phyloP scores from a whole-genome alignment of 768 basidiomycete genomes.

The Tubosaeta brunneosetosa region DNA sequence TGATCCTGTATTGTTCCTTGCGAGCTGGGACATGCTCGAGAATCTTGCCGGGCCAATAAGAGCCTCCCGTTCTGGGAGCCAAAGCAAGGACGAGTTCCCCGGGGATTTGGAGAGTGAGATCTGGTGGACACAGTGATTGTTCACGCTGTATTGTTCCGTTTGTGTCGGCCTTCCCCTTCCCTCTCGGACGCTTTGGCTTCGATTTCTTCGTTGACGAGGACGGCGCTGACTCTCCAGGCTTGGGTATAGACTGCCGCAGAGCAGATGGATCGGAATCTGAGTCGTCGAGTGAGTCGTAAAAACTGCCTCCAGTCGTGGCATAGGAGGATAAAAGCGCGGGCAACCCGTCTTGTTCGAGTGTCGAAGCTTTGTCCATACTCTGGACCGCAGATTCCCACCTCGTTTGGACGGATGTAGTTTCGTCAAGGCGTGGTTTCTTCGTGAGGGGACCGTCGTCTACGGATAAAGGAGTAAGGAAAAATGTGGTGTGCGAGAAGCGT shows the following conservation, averaged over 20 bases:
- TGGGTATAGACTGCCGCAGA: constrained; percentile 2
- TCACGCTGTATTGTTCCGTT: constrained; percentile 1
- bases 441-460: constrained; percentile 33
- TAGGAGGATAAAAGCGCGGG: constrained; percentile 38
- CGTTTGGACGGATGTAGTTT: constrained; percentile 23
- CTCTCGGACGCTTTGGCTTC: constrained; percentile 15
- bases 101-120: constrained; percentile 52
- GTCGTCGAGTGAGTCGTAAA: constrained; percentile 26
- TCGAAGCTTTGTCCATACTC: constrained; percentile 39
- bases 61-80: constrained; percentile 24
- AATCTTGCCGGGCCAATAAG: constrained; percentile 68
- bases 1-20: constrained; percentile 48
- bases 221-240: constrained; percentile 6
- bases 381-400: constrained; percentile 48
- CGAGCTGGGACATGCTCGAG: constrained; percentile 40
- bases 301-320: constrained; percentile 16
- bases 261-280: constrained; percentile 17
- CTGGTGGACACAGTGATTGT: constrained; percentile 43
- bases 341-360: constrained; percentile 45
- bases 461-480: constrained; percentile 13
- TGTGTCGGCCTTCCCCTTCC: constrained; percentile 13
- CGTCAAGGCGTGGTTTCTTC: constrained; percentile 43
- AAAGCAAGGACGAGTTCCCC: constrained; percentile 63
- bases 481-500: constrained; percentile 43
- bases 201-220: constrained; percentile 11